phyloP scores from a whole-genome alignment of 129 eudicot species.

The Silybum marianum region DNA sequence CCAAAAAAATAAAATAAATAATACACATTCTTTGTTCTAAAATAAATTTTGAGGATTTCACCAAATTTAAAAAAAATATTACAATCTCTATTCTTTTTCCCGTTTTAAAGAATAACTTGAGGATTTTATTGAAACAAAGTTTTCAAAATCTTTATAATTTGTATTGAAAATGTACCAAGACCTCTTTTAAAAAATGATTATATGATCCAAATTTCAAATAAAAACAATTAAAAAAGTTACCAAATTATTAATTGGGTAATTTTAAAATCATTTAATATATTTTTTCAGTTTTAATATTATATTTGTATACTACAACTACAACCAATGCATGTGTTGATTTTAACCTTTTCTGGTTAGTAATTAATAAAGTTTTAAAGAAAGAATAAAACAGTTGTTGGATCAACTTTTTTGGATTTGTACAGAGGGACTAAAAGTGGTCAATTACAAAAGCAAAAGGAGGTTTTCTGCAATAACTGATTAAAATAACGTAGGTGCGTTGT shows the following conservation, averaged over 20 bases:
- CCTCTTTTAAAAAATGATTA: too few species aligned
- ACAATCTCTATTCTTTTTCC: too few species aligned
- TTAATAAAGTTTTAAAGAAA: slow-evolving; percentile 20
- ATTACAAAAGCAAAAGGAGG: slow-evolving; percentile 16
- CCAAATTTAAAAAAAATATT: too few species aligned
- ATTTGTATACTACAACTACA: slow-evolving; percentile 3
- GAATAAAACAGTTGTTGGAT: slow-evolving; percentile 27
- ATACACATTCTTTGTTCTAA: too few species aligned
- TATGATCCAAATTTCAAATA: too few species aligned
- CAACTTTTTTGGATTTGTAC: slow-evolving; percentile 23
- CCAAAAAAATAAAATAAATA: too few species aligned
- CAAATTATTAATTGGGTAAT: not conserved
- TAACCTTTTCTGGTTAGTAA: slow-evolving; percentile 21
- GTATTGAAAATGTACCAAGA: too few species aligned
- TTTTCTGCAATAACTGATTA: slow-evolving; percentile 15
- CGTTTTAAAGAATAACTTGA: too few species aligned
- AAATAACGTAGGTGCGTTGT: slow-evolving; percentile 32
- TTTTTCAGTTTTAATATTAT: not conserved
- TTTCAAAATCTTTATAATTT: too few species aligned
- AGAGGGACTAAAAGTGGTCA: slow-evolving; percentile 20
- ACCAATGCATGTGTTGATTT: slow-evolving; percentile 28
- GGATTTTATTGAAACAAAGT: too few species aligned
- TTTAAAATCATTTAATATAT: too few species aligned
- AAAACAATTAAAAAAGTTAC: not conserved
- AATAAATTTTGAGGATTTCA: too few species aligned